These are phyloP conservation scores for Wickerhamomyces chaumierensis DNA, from an alignment of 805 yeast genomes.

Conservation along the genomic window DNA sequence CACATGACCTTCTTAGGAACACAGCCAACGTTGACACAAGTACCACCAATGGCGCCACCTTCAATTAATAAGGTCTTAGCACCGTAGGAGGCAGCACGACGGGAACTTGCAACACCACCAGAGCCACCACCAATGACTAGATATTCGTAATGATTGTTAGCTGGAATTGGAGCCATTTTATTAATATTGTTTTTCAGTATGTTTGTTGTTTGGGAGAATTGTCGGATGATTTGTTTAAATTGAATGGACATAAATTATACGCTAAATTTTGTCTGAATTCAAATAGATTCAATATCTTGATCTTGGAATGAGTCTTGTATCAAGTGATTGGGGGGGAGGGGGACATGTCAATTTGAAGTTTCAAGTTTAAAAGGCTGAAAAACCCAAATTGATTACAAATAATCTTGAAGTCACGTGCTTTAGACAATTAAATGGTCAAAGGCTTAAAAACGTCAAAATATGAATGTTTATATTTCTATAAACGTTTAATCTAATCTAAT, in stretches of 20 bases:
- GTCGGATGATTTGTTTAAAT: constrained; percentile 7
- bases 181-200: no score
- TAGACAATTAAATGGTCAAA: no score
- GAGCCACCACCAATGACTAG: constrained; percentile 98
- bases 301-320: no score
- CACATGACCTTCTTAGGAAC: constrained; percentile 99
- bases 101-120: constrained; percentile 97
- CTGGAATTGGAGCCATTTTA: constrained; percentile 44
- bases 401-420: no score
- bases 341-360: no score
- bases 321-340: no score
- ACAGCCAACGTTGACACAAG: constrained; percentile 98
- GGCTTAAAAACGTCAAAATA: no score
- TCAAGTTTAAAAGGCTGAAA: no score
- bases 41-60: constrained; percentile 81
- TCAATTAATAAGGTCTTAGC: constrained; percentile 81
- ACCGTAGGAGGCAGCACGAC: constrained; percentile 92
- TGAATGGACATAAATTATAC: not conserved
- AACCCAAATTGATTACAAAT: no score
- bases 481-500: not conserved
- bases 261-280: no score
- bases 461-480: not conserved
- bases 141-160: constrained; percentile 67
- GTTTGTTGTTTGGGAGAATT: constrained; percentile 4
- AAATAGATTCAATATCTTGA: no score